phyloP scores from a whole-genome alignment of 2,329 filamentous ascomycete genomes.

The Nemania diffusa region DNA sequence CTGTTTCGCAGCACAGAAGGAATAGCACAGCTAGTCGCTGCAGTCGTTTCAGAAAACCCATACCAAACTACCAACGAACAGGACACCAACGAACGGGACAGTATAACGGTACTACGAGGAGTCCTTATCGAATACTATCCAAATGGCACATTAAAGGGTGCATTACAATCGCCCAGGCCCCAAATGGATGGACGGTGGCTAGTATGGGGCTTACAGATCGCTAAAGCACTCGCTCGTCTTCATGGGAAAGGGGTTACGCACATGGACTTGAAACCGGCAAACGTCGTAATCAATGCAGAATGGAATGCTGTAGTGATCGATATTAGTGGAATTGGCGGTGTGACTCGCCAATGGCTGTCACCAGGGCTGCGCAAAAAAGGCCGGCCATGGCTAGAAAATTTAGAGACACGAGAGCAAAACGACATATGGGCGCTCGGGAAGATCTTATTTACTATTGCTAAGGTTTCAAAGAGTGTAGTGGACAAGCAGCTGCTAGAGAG shows the following conservation, averaged over 20 bases:
- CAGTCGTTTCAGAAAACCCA: constrained; percentile 10
- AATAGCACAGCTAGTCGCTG: constrained; percentile 9
- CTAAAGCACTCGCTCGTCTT: constrained; percentile 9
- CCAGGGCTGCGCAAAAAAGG: constrained; percentile 4
- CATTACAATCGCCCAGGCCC: constrained; percentile 4
- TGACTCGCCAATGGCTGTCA: constrained; percentile 7
- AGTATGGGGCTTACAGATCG: constrained; percentile 10
- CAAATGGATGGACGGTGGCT: constrained; percentile 12
- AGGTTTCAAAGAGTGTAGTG: constrained; percentile 2
- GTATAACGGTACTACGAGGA: constrained; percentile 8
- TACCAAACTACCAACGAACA: constrained; percentile 3
- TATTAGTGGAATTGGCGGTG: constrained; percentile 17
- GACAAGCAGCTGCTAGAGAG: constrained; percentile 13
- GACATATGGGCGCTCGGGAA: constrained; percentile 11
- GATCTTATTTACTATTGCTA: constrained; percentile 8
- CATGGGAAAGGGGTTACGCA: constrained; percentile 5
- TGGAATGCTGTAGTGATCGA: constrained; percentile 7
- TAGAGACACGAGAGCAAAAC: constrained; percentile 5
- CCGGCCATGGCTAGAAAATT: neutral
- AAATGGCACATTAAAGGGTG: constrained; percentile 10
- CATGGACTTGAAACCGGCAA: constrained; percentile 13
- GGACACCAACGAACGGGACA: too few species aligned
- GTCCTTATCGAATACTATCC: constrained; percentile 8
- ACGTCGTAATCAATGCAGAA: constrained; percentile 8
- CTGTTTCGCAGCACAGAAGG: constrained; percentile 11